phyloP scores from a whole-genome alignment of 202 grass and related monocot species.

The Cymbopogon flexuosus region DNA sequence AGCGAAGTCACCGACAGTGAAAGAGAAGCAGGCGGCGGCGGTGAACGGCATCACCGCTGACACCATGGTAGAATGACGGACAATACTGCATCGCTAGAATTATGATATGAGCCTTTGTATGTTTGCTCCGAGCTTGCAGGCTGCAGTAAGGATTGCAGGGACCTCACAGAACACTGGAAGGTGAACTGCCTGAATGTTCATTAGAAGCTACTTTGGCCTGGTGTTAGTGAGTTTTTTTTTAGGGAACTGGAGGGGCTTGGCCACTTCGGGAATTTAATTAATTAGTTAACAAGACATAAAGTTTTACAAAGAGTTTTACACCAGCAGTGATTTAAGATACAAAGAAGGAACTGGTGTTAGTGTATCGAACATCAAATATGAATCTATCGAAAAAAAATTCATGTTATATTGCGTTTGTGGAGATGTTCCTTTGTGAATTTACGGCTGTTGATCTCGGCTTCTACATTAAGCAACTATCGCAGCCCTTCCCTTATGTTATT shows the following conservation, averaged over 20 bases:
- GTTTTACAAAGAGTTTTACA: too few species aligned
- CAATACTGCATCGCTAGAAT: neutral
- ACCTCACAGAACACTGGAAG: neutral
- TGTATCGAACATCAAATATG: constrained; percentile 19
- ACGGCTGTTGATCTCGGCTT: neutral
- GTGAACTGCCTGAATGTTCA: constrained; percentile 19
- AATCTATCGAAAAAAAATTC: neutral
- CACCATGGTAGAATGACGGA: constrained; percentile 49
- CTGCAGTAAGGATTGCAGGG: neutral
- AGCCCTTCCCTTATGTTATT: too few species aligned
- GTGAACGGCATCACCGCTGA: too few species aligned
- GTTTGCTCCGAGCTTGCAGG: neutral
- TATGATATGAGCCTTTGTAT: neutral
- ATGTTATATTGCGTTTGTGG: neutral
- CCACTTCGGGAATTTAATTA: too few species aligned
- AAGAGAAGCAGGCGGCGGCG: too few species aligned
- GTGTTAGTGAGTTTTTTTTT: too few species aligned
- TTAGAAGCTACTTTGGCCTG: constrained; percentile 6
- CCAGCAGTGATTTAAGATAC: too few species aligned
- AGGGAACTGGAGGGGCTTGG: too few species aligned
- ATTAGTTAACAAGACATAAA: too few species aligned
- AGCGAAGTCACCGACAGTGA: too few species aligned
- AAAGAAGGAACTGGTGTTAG: too few species aligned
- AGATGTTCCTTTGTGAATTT: neutral
- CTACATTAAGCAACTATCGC: neutral